Evolutionary conservation across 371 early-diverging fungal species (phyloP), one percentile per base, ranked within the genome.

Genomic region (Mortierella sp.): DNA sequence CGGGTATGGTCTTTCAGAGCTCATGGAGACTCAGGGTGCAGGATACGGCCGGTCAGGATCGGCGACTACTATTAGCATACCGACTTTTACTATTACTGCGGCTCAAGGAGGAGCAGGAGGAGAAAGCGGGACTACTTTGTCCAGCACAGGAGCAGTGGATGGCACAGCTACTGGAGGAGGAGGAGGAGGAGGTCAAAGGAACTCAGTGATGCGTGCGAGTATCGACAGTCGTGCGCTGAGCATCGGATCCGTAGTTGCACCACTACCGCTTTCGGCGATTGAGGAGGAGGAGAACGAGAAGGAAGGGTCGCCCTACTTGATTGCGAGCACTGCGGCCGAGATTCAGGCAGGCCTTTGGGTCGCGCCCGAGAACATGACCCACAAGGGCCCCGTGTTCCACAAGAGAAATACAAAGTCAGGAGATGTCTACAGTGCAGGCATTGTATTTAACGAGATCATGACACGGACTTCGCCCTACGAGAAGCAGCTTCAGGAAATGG

Each of bases 401-500:
- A 80, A 75, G 72, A 67, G 40, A 16, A 37, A 69, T 6, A 72
- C 67, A 54, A 70, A 61, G 19, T 59, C 76, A 14, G 80, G 80
- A 16, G 80, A 80, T 55, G 76, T 80, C 5, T 80, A 75, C 55
- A 75, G 72, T 53, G 88, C 89, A 26, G 90, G 90, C 3, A 87
- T 90, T 57, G 79, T 90, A 34, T 88, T 90, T 46, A 89, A 88
- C 69, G 89, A 90, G 79, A 88, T 90, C 8, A 55, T 89, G 71
- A 90, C 89, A 26, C 80, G 89, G 26, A 78, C 78, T 40, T 71
- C 69, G 5, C 90, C 90, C 55, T 90, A 89, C 71, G 72, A 31
- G 26, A 61, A 69, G n/a, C 75, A 76, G 5, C 55, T 80, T 21
- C 72, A 57, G 40, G 73, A 61, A 8, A 70, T 75, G 64, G 80